Percentiles rank a stretch among this genome's conserved stretches.
Conservation (phyloP, 2,329 filamentous ascomycete species). For the Epichloe sp. region DNA sequence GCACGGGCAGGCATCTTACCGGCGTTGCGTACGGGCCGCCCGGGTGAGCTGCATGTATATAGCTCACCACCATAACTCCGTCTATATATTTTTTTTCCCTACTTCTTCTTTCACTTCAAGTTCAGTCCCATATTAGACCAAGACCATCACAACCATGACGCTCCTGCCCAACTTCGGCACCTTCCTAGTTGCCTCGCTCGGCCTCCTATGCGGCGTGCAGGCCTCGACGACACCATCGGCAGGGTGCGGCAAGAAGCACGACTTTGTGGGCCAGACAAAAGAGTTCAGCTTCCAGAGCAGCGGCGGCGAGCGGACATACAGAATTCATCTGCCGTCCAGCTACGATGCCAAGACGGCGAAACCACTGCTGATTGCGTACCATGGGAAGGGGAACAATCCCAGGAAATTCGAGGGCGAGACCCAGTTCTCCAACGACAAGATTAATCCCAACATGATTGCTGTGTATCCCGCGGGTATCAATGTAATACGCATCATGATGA, state of each 20-base stretch:
- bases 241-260: conserved; percentile 11
- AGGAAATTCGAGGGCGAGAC: conserved; percentile 18
- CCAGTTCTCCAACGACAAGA: conserved; percentile 24
- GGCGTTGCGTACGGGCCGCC: too few species aligned
- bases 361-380: conserved; percentile 33
- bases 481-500: conserved; percentile 8
- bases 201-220: neutral
- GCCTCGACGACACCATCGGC: neutral
- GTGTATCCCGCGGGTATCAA: conserved; percentile 33
- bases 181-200: neutral
- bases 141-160: neutral
- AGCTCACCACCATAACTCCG: too few species aligned
- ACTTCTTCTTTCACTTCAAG: too few species aligned
- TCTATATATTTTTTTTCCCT: too few species aligned
- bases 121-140: too few species aligned
- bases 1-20: too few species aligned
- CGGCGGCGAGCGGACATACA: conserved; percentile 8
- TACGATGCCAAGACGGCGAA: conserved; percentile 22
- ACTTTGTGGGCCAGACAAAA: conserved; percentile 10
- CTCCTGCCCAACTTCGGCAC: neutral
- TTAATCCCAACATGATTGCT: conserved; percentile 24
- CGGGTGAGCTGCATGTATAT: too few species aligned
- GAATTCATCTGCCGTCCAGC: conserved; percentile 11
- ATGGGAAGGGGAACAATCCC: conserved; percentile 27
- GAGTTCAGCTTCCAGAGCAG: conserved; percentile 13